Evolutionary conservation across 225 moss, liverwort and hornwort genomes (phyloP), one percentile per base, ranked within the genome.

Genomic region (Neckera pumila): DNA sequence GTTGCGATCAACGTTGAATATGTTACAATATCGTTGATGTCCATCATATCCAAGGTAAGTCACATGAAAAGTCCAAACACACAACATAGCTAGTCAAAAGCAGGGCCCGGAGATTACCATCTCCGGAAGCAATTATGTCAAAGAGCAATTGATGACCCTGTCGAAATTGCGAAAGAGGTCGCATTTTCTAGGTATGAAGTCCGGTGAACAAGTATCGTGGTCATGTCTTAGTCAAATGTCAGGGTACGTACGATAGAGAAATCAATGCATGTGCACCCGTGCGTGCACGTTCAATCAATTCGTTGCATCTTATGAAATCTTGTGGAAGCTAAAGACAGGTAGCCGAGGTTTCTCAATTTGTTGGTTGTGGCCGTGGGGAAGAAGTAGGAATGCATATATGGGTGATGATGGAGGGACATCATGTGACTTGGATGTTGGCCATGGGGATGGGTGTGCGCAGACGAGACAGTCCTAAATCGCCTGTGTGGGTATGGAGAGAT

Each of bases 401-500:
- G 57, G 69, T 81, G 45, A n/a, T 72, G 40, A 38, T 49, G 38
- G 14, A 80, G 34, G 70, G 33, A 53, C 73, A 61, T 87, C 28
- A 53, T 76, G 23, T 87, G 73, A 81, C 49, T 74, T 30, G 73
- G 42, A 75, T 74, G 51, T 71, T 80, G 82, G 40, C 43, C 51
- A 78, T 78, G 59, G 70, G 84, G 51, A 75, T 82, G 47, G 76
- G 76, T 71, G 40, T 86, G 85, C 69, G 43, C 92, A 96, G 96
- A 58, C 14, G 70, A 79, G n/a, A 90, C 90, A 43, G 83, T 92
- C 65, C 10, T 2, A 17, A n/a, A 78, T 78, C 94, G 96, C 59
- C 66, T 96, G 15, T 97, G 97, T 75, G 89, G 75, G 79, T 38
- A 78, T 78, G 75, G 86, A 14, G 97, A 97, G 86, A 87, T 96